Evolutionary conservation across 129 eudicot species (phyloP), one percentile per base, ranked within the genome.

Genomic region (Calendula officinalis): DNA sequence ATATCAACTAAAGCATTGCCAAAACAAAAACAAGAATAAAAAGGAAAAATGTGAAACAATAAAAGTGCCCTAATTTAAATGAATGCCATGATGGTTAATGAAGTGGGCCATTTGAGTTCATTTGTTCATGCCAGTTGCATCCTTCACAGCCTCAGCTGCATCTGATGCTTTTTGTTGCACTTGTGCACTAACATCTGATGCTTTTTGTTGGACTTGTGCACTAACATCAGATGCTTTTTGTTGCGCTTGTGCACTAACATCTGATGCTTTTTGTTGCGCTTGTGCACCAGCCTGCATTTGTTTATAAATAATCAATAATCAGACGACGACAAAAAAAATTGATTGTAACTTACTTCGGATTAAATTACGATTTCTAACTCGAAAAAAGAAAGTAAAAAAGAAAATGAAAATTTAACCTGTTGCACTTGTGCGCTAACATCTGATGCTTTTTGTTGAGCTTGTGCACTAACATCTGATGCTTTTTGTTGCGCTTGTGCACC

Each of bases 121-220:
- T 56, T 80, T 79, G 68, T 85, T 88, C 83, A 75, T 77, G 38
- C 85, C 94, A 9, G 95, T 76, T 22, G 97, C 95, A 55, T 86
- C 50, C 78, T 90, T 90, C 11, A 79, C 89, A 7, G 95, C 78
- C 22, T 83, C 95, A 15, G 74, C 68, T 15, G 91, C 90, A 8
- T 78, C 81, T 57, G 77, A 75, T 53, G 97, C 91, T 72, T 67
- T 78, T 3, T 45, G 76, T 54, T 79, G 83, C 74, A 80, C n/a
- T n/a, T n/a, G n/a, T n/a, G n/a, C n/a, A n/a, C n/a, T n/a, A n/a
- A n/a, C 90, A 8, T 78, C 81, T 57, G 77, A 75, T 53, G 30
- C 30, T 22, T 22, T 22, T 22, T 22, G 30, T 22, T 22, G 30
- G 1, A 22, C 30, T 22, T 22, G 30, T 22, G 30, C 30, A 22